Evolutionary conservation across 2,329 filamentous ascomycete species (phyloP).

Genomic region (Basipetospora chlamydospora): DNA sequence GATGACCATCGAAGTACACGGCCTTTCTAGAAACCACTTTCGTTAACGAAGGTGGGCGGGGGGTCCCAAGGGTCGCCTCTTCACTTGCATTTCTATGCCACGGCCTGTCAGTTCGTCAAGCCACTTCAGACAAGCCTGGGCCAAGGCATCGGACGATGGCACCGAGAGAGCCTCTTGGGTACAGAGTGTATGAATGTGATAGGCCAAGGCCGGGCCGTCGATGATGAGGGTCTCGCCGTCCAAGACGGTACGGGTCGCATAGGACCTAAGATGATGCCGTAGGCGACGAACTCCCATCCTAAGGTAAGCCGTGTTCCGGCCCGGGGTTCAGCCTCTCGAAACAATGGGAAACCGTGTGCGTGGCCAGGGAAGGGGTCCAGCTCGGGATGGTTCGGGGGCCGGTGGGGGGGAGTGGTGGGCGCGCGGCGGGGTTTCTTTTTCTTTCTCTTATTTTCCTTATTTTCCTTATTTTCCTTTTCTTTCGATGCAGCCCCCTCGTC

Average conservation of each 20-base stretch:
- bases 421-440: neutral
- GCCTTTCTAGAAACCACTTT: conserved; percentile 31
- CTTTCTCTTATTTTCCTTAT: conserved; percentile 9
- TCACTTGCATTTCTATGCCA: conserved; percentile 46
- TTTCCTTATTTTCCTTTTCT: too few species aligned
- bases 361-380: conserved; percentile 8
- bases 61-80: conserved; percentile 6
- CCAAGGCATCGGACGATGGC: conserved; percentile 46
- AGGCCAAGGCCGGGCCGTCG: conserved; percentile 68
- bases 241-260: conserved; percentile 28
- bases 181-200: conserved; percentile 52
- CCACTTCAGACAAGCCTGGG: conserved; percentile 43
- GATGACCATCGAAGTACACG: conserved; percentile 75
- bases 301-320: neutral
- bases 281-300: conserved; percentile 47
- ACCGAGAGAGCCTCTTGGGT: conserved; percentile 38
- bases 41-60: conserved; percentile 1
- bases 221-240: conserved; percentile 35
- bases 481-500: too few species aligned
- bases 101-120: conserved; percentile 41
- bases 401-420: neutral
- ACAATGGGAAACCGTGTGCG: neutral
- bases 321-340: neutral
- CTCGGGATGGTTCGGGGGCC: conserved; percentile 11
- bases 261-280: conserved; percentile 35